phyloP scores from a whole-genome alignment of 2,329 filamentous ascomycete genomes.

The Phialemonium atrogriseum region DNA sequence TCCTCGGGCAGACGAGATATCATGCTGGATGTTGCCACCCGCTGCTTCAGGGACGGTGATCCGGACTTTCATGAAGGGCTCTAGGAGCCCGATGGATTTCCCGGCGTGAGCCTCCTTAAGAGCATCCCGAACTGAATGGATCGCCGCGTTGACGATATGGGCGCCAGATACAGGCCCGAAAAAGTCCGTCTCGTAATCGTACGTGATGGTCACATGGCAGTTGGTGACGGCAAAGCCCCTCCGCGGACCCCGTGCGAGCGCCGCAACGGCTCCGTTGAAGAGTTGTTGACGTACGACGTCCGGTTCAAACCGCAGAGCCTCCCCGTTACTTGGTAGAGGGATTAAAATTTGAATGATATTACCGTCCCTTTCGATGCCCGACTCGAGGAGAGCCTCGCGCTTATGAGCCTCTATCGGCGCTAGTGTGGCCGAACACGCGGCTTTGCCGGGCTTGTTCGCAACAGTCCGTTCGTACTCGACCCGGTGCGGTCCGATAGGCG shows the following conservation, averaged over 20 bases:
- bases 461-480: conserved; percentile 70
- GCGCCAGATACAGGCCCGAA: conserved; percentile 62
- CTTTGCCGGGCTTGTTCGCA: conserved; percentile 71
- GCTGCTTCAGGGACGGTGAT: conserved; percentile 79
- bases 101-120: conserved; percentile 53
- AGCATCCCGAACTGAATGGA: conserved; percentile 57
- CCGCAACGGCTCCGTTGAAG: conserved; percentile 73
- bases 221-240: conserved; percentile 74
- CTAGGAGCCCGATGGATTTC: conserved; percentile 61
- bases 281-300: conserved; percentile 52
- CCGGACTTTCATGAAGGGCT: conserved; percentile 86
- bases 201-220: conserved; percentile 59
- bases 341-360: conserved; percentile 57
- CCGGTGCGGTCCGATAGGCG: conserved; percentile 45
- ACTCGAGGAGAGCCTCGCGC: conserved; percentile 26
- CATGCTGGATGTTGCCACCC: conserved; percentile 75
- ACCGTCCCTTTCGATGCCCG: conserved; percentile 51
- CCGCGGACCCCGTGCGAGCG: conserved; percentile 75
- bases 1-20: conserved; percentile 66
- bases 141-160: conserved; percentile 57
- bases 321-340: conserved; percentile 40
- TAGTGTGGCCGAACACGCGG: conserved; percentile 62
- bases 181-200: conserved; percentile 58
- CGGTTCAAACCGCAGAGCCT: conserved; percentile 37
- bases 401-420: conserved; percentile 46